phyloP scores from a whole-genome alignment of 73 alveolate species.

The Tetrahymena thermophila region DNA sequence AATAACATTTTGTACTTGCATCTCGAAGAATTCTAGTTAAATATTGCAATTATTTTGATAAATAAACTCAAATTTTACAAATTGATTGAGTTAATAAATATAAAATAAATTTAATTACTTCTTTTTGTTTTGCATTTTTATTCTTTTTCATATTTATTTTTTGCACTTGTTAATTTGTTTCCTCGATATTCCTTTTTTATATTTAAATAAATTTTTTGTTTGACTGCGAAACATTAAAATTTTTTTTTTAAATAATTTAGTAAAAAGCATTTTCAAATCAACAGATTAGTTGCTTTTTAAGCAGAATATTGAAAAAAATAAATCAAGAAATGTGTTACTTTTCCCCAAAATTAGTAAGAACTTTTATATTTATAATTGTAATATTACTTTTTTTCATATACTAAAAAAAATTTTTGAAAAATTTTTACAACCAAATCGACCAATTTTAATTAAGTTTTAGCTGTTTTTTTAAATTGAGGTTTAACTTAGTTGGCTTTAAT shows the following conservation, averaged over 20 bases:
- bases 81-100: background rate
- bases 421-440: too few species aligned
- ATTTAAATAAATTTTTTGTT: background rate
- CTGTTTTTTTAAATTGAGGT: too few species aligned
- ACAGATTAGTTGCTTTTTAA: too few species aligned
- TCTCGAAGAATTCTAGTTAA: background rate
- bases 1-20: background rate
- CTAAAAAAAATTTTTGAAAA: too few species aligned
- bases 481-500: too few species aligned
- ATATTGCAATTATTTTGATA: background rate
- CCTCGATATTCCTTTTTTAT: background rate
- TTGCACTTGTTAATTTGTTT: background rate
- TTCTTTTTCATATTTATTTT: background rate
- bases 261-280: background rate
- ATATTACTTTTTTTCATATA: too few species aligned
- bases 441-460: too few species aligned
- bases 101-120: background rate
- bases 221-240: background rate
- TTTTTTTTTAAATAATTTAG: too few species aligned
- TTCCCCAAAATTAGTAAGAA: too few species aligned
- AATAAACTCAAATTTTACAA: background rate
- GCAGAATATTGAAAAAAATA: too few species aligned
- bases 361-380: too few species aligned
- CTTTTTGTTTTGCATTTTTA: background rate
- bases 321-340: too few species aligned